Evolutionary conservation across 2,329 filamentous ascomycete genomes (phyloP).

Genomic region (Tolypocladium inflatum): DNA sequence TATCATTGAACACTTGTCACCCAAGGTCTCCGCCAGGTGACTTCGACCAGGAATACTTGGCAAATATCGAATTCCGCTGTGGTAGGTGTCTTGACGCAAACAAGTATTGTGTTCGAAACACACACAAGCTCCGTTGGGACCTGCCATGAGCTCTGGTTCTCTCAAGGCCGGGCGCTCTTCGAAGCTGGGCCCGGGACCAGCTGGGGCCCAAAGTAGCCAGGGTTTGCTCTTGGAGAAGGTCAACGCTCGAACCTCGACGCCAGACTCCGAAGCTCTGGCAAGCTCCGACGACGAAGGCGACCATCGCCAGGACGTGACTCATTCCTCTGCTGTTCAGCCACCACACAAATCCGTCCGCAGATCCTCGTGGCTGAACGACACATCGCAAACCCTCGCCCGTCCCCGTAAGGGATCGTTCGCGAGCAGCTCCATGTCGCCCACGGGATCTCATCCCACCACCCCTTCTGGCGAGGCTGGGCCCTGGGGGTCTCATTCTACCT

Average conservation of each 20-base stretch:
- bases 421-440: slow-evolving; percentile 67
- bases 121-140: neutral
- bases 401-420: slow-evolving; percentile 70
- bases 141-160: slow-evolving; percentile 40
- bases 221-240: slow-evolving; percentile 65
- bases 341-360: slow-evolving; percentile 57
- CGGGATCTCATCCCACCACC: slow-evolving; percentile 71
- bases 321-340: slow-evolving; percentile 30
- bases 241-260: slow-evolving; percentile 73
- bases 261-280: slow-evolving; percentile 85
- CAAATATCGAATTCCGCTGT: neutral
- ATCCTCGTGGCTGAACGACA: slow-evolving; percentile 81
- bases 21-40: neutral
- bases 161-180: slow-evolving; percentile 39
- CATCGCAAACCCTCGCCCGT: slow-evolving; percentile 51
- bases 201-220: slow-evolving; percentile 46
- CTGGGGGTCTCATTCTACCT: slow-evolving; percentile 45
- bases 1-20: neutral
- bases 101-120: neutral
- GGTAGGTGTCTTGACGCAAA: neutral
- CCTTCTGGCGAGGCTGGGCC: slow-evolving; percentile 56
- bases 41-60: neutral
- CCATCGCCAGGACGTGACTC: slow-evolving; percentile 44
- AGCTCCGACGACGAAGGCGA: slow-evolving; percentile 92
- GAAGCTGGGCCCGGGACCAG: slow-evolving; percentile 40